Conservation (phyloP, 345 rosid genomes). For the Eucalyptus curtisii region DNA sequence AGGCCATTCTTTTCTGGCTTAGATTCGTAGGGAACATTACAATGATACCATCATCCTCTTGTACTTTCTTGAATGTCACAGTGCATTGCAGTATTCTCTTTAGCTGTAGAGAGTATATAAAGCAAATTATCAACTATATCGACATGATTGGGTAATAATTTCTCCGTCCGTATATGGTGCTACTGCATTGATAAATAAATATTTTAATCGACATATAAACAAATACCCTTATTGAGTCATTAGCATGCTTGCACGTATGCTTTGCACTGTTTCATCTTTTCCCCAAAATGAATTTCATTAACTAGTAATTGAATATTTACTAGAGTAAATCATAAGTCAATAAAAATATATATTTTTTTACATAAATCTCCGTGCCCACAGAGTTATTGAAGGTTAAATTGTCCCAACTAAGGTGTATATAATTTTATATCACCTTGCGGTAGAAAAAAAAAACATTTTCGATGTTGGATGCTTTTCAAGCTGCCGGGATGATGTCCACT, state of each 20-base stretch:
- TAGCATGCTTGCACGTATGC: not conserved
- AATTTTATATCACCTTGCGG: not conserved
- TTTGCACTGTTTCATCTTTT: not conserved
- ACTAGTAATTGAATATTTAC: not conserved
- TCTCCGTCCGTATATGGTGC: not conserved
- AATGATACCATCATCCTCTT: not conserved
- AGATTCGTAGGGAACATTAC: not conserved
- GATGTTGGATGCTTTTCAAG: not conserved
- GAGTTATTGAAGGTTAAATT: not conserved
- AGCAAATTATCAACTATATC: not conserved
- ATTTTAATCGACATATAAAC: not conserved
- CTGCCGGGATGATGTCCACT: not conserved
- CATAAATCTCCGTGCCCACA: not conserved
- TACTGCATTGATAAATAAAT: not conserved
- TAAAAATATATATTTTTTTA: not conserved
- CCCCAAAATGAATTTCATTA: not conserved
- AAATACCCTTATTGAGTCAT: not conserved
- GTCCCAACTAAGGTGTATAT: not conserved
- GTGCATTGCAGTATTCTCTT: not conserved
- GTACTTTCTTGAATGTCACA: not conserved
- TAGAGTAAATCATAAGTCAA: not conserved
- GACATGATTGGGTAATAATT: not conserved
- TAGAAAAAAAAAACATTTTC: not conserved
- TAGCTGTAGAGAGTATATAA: not conserved
- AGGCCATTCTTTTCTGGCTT: not conserved